Evolutionary conservation across 2,329 filamentous ascomycete species (phyloP).

Genomic region (Paecilomyces niveus): DNA sequence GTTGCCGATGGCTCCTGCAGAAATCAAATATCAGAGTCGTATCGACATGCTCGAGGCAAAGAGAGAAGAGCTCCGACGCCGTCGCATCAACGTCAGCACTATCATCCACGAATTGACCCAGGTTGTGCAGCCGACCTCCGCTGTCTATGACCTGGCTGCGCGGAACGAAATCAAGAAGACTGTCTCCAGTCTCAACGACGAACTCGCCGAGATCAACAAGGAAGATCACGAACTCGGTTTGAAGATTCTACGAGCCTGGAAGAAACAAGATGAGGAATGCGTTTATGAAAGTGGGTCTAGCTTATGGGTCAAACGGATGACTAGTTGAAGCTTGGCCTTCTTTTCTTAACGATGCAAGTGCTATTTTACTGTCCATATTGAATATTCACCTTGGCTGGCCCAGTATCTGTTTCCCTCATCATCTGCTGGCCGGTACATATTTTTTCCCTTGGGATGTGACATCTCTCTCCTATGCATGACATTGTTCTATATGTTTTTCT

Average conservation of each 20-base stretch:
- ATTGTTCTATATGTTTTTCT: neutral
- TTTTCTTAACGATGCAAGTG: neutral
- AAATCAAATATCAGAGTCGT: conserved; percentile 55
- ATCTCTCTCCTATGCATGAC: conserved; percentile 1
- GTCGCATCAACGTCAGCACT: conserved; percentile 63
- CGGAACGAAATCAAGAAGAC: conserved; percentile 53
- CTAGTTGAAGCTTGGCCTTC: conserved; percentile 41
- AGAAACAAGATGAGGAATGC: conserved; percentile 61
- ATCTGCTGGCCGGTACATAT: neutral
- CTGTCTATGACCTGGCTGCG: conserved; percentile 60
- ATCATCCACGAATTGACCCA: conserved; percentile 72
- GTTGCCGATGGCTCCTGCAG: conserved; percentile 56
- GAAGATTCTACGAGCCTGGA: conserved; percentile 66
- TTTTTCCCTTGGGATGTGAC: conserved; percentile 1
- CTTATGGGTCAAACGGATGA: conserved; percentile 74
- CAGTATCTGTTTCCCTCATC: conserved; percentile 1
- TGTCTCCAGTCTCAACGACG: conserved; percentile 57
- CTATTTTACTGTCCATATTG: conserved; percentile 4
- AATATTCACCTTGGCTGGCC: conserved; percentile 5
- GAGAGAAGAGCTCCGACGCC: conserved; percentile 58
- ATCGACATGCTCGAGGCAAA: conserved; percentile 61
- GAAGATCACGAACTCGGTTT: conserved; percentile 75
- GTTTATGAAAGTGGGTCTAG: conserved; percentile 45
- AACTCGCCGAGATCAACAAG: conserved; percentile 65
- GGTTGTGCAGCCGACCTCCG: conserved; percentile 62